Conservation (phyloP, 768 basidiomycete species). For the Termitomyces sp. region DNA sequence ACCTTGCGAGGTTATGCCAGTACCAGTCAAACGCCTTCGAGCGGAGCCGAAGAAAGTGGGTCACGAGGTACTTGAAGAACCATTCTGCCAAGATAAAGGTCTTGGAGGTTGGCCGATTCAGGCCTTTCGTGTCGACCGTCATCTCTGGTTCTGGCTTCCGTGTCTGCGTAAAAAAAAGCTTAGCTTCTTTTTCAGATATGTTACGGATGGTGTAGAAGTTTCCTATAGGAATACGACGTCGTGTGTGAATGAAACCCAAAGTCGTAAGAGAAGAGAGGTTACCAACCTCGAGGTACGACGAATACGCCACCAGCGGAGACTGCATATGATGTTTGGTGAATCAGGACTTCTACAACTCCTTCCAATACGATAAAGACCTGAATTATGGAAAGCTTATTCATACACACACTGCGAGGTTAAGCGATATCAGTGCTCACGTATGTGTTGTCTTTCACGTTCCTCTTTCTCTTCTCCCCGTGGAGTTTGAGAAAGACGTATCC, state of each 20-base stretch:
- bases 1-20: slow-evolving; percentile 11
- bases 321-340: slow-evolving; percentile 75
- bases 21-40: slow-evolving; percentile 13
- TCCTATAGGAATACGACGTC: slow-evolving; percentile 35
- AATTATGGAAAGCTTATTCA: background rate
- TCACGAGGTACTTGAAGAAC: slow-evolving; percentile 13
- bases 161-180: slow-evolving; percentile 93
- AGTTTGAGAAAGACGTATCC: slow-evolving; percentile 84
- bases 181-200: slow-evolving; percentile 71
- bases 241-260: slow-evolving; percentile 1
- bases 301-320: slow-evolving; percentile 83
- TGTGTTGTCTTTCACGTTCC: slow-evolving; percentile 89
- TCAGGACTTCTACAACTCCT: slow-evolving; percentile 82
- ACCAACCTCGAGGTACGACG: slow-evolving; percentile 79
- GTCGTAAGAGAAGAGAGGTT: background rate
- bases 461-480: slow-evolving; percentile 75
- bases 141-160: slow-evolving; percentile 24
- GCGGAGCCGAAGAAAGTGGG: slow-evolving; percentile 6
- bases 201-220: slow-evolving; percentile 92
- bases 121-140: slow-evolving; percentile 3
- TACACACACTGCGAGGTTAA: background rate
- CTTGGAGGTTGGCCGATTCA: slow-evolving; percentile 13
- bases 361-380: slow-evolving; percentile 67
- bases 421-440: slow-evolving; percentile 49
- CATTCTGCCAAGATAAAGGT: slow-evolving; percentile 13